These are phyloP conservation scores for Fallopia convolvulus DNA, from an alignment of 148 eudicot species.

Conservation along the genomic window DNA sequence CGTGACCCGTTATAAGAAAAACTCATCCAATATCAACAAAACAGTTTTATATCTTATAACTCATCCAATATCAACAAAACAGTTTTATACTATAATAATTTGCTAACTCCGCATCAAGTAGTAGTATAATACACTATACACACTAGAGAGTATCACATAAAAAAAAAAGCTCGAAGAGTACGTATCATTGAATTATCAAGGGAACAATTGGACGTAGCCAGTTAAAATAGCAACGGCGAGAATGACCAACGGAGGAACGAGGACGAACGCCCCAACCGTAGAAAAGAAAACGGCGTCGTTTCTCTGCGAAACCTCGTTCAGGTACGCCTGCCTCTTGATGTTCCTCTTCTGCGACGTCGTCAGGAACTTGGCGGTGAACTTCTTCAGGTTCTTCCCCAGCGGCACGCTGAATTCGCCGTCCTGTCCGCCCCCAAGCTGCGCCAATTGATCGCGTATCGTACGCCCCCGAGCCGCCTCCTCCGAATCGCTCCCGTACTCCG, in stretches of 20 bases:
- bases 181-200: conserved; percentile 29
- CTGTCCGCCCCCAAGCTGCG: conserved; percentile 42
- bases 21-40: too few relatives aligned
- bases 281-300: conserved; percentile 81
- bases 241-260: conserved; percentile 73
- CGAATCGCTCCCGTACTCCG: conserved; percentile 45
- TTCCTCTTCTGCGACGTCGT: conserved; percentile 93
- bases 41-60: background rate
- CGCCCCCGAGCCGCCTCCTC: conserved; percentile 19
- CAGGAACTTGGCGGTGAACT: conserved; percentile 62
- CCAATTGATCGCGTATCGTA: conserved; percentile 72
- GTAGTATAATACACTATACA: background rate
- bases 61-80: background rate
- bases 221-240: conserved; percentile 69
- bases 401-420: conserved; percentile 78
- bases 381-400: conserved; percentile 77
- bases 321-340: conserved; percentile 68
- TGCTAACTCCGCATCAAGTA: background rate
- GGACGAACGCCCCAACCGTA: conserved; percentile 81
- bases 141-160: too few relatives aligned
- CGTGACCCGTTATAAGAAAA: too few relatives aligned
- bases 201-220: conserved; percentile 94
- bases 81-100: background rate
- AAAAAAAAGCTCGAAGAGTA: too few relatives aligned
- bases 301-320: conserved; percentile 78